Conservation (phyloP, 2,329 filamentous ascomycete species). For the Colletotrichum graminicola region DNA sequence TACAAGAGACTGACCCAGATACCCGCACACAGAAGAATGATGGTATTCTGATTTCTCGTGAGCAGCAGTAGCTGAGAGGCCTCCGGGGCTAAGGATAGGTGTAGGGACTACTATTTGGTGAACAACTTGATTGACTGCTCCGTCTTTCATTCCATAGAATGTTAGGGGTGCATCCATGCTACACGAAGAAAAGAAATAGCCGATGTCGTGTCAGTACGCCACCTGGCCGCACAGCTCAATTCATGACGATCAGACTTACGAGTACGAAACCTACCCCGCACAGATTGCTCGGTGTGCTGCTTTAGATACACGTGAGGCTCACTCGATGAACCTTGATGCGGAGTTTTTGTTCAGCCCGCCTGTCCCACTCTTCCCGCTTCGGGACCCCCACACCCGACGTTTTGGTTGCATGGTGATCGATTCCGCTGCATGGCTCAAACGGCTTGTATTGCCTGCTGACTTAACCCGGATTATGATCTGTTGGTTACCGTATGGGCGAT, state of each 20-base stretch:
- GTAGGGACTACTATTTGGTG: no score
- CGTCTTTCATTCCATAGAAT: neutral
- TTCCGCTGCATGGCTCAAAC: neutral
- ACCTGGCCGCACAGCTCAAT: neutral
- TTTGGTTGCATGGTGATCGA: neutral
- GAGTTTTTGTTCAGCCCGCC: constrained; percentile 16
- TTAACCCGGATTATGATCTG: constrained; percentile 10
- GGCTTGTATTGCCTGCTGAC: neutral
- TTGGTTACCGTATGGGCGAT: constrained; percentile 10
- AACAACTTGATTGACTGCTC: neutral
- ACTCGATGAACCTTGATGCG: constrained; percentile 25
- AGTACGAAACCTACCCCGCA: constrained; percentile 25
- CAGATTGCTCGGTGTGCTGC: constrained; percentile 1
- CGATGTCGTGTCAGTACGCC: neutral
- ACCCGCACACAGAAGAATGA: neutral
- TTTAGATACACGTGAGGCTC: constrained; percentile 5
- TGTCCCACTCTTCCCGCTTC: neutral
- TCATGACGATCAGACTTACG: constrained; percentile 24
- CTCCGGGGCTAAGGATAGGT: neutral
- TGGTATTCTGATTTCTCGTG: neutral
- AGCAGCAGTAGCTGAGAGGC: neutral
- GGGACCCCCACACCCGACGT: constrained; percentile 11
- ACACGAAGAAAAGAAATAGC: neutral
- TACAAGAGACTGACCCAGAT: neutral
- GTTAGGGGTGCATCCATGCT: neutral